A percentile compares a stretch with the other conserved stretches of the same genome.
phyloP scores from a whole-genome alignment of 2,329 filamentous ascomycete genomes.

The Nothophoma quercina region DNA sequence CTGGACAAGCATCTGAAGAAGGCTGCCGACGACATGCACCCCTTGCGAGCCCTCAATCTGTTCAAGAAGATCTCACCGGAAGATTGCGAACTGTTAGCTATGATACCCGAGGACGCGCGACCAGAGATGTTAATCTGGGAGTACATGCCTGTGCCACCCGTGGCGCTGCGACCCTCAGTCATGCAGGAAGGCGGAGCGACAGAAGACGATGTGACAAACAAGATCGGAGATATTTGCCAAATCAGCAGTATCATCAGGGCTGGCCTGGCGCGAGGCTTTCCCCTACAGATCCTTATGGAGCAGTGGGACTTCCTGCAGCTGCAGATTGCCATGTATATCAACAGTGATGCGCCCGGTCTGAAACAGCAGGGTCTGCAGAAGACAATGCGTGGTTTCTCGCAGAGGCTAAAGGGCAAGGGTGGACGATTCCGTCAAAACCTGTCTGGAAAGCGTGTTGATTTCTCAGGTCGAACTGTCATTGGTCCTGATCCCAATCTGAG shows the following conservation, averaged over 20 bases:
- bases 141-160: constrained; percentile 89
- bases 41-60: constrained; percentile 84
- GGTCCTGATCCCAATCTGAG: constrained; percentile 94
- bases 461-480: constrained; percentile 96
- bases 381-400: constrained; percentile 90
- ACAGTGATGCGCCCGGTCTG: constrained; percentile 93
- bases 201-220: constrained; percentile 95
- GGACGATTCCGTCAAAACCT: constrained; percentile 96
- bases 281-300: constrained; percentile 91
- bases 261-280: constrained; percentile 81
- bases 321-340: constrained; percentile 97
- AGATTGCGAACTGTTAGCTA: constrained; percentile 89
- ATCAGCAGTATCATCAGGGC: constrained; percentile 87
- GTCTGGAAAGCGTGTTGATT: constrained; percentile 98
- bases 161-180: constrained; percentile 93
- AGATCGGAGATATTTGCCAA: constrained; percentile 95
- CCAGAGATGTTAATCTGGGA: constrained; percentile 99
- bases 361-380: constrained; percentile 87
- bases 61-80: constrained; percentile 85
- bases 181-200: constrained; percentile 92
- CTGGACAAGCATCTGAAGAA: constrained; percentile 91
- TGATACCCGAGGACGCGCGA: constrained; percentile 84
- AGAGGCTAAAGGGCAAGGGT: constrained; percentile 95
- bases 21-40: constrained; percentile 93
- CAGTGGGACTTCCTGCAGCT: constrained; percentile 98